Conservation (phyloP, 176 grass and related monocot genomes). For the Oryza meridionalis region DNA sequence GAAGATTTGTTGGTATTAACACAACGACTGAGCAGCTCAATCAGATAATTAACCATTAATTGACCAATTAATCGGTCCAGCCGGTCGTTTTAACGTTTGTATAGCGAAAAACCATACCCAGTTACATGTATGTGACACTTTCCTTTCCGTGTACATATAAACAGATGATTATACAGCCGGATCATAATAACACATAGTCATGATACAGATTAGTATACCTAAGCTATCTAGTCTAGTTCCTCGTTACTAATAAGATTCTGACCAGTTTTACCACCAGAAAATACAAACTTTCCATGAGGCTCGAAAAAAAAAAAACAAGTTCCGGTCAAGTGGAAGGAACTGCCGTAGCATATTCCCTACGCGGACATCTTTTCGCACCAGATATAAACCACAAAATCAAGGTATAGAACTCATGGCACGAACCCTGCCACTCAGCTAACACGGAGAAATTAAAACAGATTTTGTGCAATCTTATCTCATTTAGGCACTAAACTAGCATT, state of each 20-base stretch:
- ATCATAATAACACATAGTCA: too few species aligned
- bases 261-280: conserved; percentile 17
- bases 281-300: neutral
- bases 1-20: too few species aligned
- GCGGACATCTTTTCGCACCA: neutral
- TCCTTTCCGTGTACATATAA: too few species aligned
- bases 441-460: neutral
- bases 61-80: too few species aligned
- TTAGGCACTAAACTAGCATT: conserved; percentile 21
- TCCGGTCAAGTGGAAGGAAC: conserved; percentile 10
- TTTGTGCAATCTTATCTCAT: neutral
- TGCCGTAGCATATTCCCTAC: neutral
- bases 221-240: neutral
- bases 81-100: too few species aligned
- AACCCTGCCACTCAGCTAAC: neutral
- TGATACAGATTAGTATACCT: too few species aligned
- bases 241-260: neutral
- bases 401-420: neutral
- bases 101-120: too few species aligned
- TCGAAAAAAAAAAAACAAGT: neutral
- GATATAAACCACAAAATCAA: neutral
- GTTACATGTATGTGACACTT: too few species aligned
- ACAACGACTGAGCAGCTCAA: too few species aligned
- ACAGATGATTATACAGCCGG: too few species aligned
- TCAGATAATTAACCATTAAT: too few species aligned